These are phyloP conservation scores for Silene conica DNA, from an alignment of 148 eudicot species.

Conservation along the genomic window DNA sequence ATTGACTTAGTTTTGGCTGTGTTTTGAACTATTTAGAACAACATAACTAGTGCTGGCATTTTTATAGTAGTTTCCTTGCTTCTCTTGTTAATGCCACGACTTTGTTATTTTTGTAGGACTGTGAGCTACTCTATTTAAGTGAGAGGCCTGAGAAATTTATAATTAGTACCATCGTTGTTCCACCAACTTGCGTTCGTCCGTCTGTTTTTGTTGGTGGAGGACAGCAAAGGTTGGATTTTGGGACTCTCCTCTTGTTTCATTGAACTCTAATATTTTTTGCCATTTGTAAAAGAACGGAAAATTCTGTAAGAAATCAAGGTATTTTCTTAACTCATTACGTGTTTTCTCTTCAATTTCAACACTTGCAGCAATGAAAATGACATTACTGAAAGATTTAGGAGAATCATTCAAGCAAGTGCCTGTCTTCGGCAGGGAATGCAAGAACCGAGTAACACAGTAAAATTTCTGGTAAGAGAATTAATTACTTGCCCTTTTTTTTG, in stretches of 20 bases:
- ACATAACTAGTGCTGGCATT: background rate
- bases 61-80: background rate
- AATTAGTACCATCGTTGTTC: conserved; percentile 62
- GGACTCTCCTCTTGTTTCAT: background rate
- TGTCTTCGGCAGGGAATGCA: conserved; percentile 52
- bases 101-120: conserved; percentile 55
- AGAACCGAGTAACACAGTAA: conserved; percentile 36
- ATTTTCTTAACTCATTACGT: background rate
- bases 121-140: conserved; percentile 69
- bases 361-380: conserved; percentile 90
- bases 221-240: conserved; percentile 50
- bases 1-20: too few relatives aligned
- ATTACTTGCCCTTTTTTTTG: background rate
- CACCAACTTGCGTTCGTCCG: conserved; percentile 91
- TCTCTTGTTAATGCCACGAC: background rate
- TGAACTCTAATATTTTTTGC: background rate
- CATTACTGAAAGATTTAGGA: conserved; percentile 65
- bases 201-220: conserved; percentile 89
- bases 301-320: background rate
- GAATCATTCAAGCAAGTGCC: conserved; percentile 74
- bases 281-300: background rate
- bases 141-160: conserved; percentile 92
- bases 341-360: conserved; percentile 10
- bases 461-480: conserved; percentile 46
- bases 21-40: background rate